Conservation (phyloP, 495 filamentous ascomycete species). For the Trichocladium antarcticum region DNA sequence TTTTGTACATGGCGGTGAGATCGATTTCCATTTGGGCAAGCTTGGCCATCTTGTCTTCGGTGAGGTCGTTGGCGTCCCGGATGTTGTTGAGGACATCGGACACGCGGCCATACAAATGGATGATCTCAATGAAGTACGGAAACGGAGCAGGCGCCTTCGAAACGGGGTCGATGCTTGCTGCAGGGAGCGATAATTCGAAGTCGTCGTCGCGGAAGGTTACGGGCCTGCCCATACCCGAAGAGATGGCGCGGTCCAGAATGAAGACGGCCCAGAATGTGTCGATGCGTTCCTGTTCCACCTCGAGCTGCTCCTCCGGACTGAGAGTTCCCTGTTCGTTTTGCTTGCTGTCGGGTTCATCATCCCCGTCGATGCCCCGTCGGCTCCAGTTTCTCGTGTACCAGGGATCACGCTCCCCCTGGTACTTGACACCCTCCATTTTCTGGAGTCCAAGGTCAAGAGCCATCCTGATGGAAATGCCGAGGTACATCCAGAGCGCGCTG, state of each 20-base stretch:
- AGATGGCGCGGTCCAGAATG: constrained; percentile 74
- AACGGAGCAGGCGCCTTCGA: constrained; percentile 65
- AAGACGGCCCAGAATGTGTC: constrained; percentile 83
- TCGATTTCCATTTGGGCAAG: constrained; percentile 65
- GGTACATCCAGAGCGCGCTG: constrained; percentile 83
- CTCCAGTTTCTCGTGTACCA: constrained; percentile 36
- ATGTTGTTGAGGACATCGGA: constrained; percentile 79
- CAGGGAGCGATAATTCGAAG: constrained; percentile 64
- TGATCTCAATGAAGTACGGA: constrained; percentile 65
- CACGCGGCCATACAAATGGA: constrained; percentile 71
- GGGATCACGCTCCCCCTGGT: constrained; percentile 47
- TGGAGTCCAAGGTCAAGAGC: constrained; percentile 74
- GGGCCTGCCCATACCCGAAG: constrained; percentile 68
- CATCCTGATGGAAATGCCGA: constrained; percentile 77
- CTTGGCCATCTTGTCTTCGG: constrained; percentile 54
- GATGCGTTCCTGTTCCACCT: constrained; percentile 58
- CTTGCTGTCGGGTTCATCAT: constrained; percentile 21
- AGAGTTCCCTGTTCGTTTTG: constrained; percentile 31
- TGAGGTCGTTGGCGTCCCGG: constrained; percentile 61
- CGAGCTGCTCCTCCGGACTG: constrained; percentile 46
- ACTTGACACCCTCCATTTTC: constrained; percentile 61
- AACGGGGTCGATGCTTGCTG: constrained; percentile 45
- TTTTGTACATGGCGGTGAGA: constrained; percentile 67
- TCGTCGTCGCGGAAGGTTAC: constrained; percentile 73
- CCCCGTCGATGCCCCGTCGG: constrained; percentile 22